Percentiles rank a stretch among this genome's conserved stretches.
Evolutionary conservation across 495 filamentous ascomycete species (phyloP).

Genomic region (Lepraria neglecta): DNA sequence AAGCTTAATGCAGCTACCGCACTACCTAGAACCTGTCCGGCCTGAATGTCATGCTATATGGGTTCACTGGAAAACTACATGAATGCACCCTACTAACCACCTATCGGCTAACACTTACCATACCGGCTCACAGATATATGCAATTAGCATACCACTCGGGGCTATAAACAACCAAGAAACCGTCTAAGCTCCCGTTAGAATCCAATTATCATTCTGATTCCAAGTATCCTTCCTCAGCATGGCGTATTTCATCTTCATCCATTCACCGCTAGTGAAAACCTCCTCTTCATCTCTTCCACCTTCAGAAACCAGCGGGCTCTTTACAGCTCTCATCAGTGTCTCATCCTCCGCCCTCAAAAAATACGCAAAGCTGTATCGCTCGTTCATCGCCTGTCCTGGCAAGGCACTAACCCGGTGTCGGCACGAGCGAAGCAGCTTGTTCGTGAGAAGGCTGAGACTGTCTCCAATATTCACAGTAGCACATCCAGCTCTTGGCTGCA

Average conservation of each 20-base stretch:
- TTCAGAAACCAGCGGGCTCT: slow-evolving; percentile 4
- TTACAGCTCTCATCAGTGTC: slow-evolving; percentile 7
- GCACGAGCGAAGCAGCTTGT: slow-evolving; percentile 7
- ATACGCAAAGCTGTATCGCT: slow-evolving; percentile 20
- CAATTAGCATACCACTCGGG: background rate
- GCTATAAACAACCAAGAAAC: background rate
- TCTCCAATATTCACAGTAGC: slow-evolving; percentile 55
- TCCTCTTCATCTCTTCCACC: background rate
- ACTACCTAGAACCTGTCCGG: too few species aligned
- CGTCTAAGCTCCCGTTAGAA: slow-evolving; percentile 9
- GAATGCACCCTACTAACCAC: background rate
- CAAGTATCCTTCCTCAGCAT: slow-evolving; percentile 17
- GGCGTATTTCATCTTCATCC: slow-evolving; percentile 12
- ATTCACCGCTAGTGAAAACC: slow-evolving; percentile 11
- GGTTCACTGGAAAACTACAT: too few species aligned
- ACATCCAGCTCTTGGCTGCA: slow-evolving; percentile 43
- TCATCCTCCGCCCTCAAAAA: slow-evolving; percentile 14
- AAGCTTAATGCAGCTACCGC: too few species aligned
- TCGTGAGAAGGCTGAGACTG: slow-evolving; percentile 19
- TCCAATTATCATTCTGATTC: slow-evolving; percentile 12
- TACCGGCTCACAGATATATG: background rate
- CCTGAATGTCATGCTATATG: too few species aligned
- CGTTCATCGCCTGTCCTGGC: background rate
- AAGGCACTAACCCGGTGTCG: slow-evolving; percentile 15
- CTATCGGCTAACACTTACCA: background rate